phyloP scores from a whole-genome alignment of 148 eudicot species.

The Agrostemma githago region DNA sequence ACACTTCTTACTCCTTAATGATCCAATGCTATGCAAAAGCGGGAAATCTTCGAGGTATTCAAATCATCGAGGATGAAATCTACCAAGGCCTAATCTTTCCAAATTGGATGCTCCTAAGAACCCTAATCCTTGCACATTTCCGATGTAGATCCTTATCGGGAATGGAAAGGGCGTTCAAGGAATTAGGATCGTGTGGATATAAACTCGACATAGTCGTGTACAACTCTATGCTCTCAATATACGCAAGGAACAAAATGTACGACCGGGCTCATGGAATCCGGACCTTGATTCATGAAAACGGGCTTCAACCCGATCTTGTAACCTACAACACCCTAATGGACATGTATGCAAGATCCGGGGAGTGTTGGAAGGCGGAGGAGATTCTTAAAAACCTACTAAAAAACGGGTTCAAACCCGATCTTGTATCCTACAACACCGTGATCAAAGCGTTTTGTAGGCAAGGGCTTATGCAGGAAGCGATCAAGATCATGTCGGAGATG shows the following conservation, averaged over 20 bases:
- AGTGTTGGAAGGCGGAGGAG: slow-evolving; percentile 89
- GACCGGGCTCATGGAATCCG: slow-evolving; percentile 68
- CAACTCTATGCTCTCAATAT: slow-evolving; percentile 83
- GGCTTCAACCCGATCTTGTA: slow-evolving; percentile 71
- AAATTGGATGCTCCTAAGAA: slow-evolving; percentile 80
- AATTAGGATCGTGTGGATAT: slow-evolving; percentile 55
- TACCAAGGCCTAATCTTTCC: slow-evolving; percentile 67
- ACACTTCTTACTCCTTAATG: slow-evolving; percentile 67
- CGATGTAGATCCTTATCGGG: slow-evolving; percentile 62
- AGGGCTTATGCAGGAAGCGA: slow-evolving; percentile 83
- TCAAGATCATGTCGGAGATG: slow-evolving; percentile 66
- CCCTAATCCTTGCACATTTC: slow-evolving; percentile 62
- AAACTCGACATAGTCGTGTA: slow-evolving; percentile 72
- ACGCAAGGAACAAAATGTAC: slow-evolving; percentile 57
- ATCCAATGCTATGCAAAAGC: slow-evolving; percentile 78
- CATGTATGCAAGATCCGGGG: slow-evolving; percentile 73
- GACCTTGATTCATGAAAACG: slow-evolving; percentile 39
- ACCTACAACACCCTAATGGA: slow-evolving; percentile 85
- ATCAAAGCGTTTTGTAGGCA: slow-evolving; percentile 81
- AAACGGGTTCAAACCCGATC: slow-evolving; percentile 59
- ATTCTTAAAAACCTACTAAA: slow-evolving; percentile 43
- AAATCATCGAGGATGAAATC: slow-evolving; percentile 49
- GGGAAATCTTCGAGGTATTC: slow-evolving; percentile 55
- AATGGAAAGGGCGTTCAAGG: slow-evolving; percentile 75
- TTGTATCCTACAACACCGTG: slow-evolving; percentile 81